A percentile compares a stretch with the other conserved stretches of the same genome.
phyloP scores from a whole-genome alignment of 2,329 filamentous ascomycete genomes.

The Cordyceps fumosorosea region DNA sequence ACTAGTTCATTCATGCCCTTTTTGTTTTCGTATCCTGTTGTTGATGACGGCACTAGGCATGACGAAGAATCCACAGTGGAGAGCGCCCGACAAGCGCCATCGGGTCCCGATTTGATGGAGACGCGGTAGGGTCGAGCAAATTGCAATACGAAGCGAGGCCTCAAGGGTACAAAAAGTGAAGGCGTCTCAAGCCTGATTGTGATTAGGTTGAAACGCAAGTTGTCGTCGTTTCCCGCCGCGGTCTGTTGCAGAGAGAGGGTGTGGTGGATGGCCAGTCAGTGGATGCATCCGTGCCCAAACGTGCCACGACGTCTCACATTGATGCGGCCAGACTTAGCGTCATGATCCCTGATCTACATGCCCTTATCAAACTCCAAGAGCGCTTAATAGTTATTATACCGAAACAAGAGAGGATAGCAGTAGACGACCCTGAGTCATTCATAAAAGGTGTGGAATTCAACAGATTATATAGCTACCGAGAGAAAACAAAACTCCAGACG shows the following conservation, averaged over 20 bases:
- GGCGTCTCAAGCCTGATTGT: background rate
- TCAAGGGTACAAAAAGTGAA: background rate
- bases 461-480: background rate
- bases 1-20: no score
- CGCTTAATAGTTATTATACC: background rate
- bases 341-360: background rate
- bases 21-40: no score
- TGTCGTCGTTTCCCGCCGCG: background rate
- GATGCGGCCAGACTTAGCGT: background rate
- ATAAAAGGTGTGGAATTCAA: background rate
- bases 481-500: constrained; percentile 2
- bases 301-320: constrained; percentile 4
- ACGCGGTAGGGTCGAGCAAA: background rate
- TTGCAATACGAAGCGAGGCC: background rate
- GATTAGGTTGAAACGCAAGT: constrained; percentile 2
- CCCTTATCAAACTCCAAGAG: background rate
- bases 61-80: background rate
- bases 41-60: no score
- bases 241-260: background rate
- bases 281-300: constrained; percentile 10
- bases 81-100: constrained; percentile 8
- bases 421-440: background rate
- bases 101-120: background rate
- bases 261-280: background rate
- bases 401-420: background rate